phyloP scores from a whole-genome alignment of 352 stramenopile genomes.

The Phytophthora sp. region DNA sequence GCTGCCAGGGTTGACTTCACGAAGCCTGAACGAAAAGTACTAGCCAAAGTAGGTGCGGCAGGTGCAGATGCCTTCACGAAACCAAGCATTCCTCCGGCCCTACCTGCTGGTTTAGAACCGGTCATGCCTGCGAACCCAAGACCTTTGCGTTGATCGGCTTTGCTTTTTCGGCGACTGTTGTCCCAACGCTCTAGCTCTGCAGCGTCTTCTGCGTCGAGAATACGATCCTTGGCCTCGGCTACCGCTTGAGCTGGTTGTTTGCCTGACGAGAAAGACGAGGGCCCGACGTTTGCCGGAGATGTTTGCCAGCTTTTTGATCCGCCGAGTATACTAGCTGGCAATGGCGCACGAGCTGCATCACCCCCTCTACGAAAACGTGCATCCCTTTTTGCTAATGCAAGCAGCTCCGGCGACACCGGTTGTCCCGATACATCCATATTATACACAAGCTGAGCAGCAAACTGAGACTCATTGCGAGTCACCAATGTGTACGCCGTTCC shows the following conservation, averaged over 20 bases:
- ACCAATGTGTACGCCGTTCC: conserved; percentile 87
- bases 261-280: neutral
- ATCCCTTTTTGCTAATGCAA: conserved; percentile 62
- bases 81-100: conserved; percentile 13
- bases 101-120: conserved; percentile 7
- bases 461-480: conserved; percentile 72
- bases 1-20: conserved; percentile 40
- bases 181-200: conserved; percentile 68
- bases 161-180: conserved; percentile 57
- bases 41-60: conserved; percentile 6
- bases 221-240: neutral
- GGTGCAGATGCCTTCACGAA: conserved; percentile 39
- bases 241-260: neutral
- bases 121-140: conserved; percentile 55
- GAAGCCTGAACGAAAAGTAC: conserved; percentile 40
- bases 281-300: neutral
- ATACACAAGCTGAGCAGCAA: conserved; percentile 80
- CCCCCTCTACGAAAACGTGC: conserved; percentile 53
- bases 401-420: conserved; percentile 51
- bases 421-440: conserved; percentile 87
- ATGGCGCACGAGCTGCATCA: neutral
- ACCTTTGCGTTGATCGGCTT: conserved; percentile 71
- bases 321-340: neutral
- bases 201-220: conserved; percentile 50
- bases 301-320: neutral